Evolutionary conservation across 2,329 filamentous ascomycete species (phyloP).

Genomic region (Aspergillus piperis): DNA sequence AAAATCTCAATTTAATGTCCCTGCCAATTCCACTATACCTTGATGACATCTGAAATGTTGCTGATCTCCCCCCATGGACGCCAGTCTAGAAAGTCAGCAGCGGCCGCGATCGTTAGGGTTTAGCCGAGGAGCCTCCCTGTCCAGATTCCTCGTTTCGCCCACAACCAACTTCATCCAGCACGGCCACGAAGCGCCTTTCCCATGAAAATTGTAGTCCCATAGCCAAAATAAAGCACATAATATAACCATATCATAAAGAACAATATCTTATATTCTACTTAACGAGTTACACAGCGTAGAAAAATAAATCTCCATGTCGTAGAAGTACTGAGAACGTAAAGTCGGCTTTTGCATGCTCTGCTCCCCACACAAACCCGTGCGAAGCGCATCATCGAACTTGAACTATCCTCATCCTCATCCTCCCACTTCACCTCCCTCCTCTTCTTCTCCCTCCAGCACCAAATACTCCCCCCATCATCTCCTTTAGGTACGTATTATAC

Average conservation of each 20-base stretch:
- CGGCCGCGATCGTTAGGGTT: conserved; percentile 35
- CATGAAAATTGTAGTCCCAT: background rate
- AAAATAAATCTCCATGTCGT: too few species aligned
- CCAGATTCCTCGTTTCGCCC: conserved; percentile 17
- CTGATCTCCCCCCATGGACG: too few species aligned
- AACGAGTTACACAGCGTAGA: conserved; percentile 5
- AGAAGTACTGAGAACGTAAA: background rate
- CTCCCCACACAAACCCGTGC: conserved; percentile 23
- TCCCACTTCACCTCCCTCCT: conserved; percentile 9
- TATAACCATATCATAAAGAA: too few species aligned
- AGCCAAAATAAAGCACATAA: too few species aligned
- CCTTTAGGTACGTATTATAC: background rate
- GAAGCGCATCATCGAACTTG: conserved; percentile 20
- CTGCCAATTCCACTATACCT: too few species aligned
- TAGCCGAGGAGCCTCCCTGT: conserved; percentile 40
- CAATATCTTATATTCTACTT: background rate
- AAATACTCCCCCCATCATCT: conserved; percentile 1
- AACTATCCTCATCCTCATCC: conserved; percentile 14
- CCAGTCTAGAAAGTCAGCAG: background rate
- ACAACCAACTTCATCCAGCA: conserved; percentile 13
- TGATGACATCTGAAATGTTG: too few species aligned
- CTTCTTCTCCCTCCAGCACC: background rate
- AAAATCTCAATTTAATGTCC: background rate
- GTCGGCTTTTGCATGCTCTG: conserved; percentile 10
- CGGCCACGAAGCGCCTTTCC: background rate